phyloP scores from a whole-genome alignment of 176 grass and related monocot genomes.

The Guadua angustifolia region DNA sequence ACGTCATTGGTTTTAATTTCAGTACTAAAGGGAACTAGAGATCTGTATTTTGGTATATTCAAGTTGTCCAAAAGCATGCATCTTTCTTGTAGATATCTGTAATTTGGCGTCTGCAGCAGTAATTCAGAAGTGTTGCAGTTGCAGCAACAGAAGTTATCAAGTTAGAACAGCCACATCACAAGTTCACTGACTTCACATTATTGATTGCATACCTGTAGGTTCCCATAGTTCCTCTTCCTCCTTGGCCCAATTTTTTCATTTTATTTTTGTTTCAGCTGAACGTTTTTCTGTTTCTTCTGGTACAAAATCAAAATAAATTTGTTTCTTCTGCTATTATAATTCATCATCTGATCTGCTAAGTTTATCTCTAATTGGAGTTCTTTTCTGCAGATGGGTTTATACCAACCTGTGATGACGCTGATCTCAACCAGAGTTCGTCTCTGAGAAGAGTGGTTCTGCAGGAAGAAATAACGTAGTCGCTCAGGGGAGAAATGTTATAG shows the following conservation, averaged over 20 bases:
- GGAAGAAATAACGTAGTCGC: background rate
- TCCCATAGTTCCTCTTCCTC: background rate
- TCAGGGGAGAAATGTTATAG: conserved; percentile 15
- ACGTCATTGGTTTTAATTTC: background rate
- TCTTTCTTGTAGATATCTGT: background rate
- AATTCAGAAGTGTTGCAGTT: background rate
- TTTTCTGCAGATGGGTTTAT: conserved; percentile 17
- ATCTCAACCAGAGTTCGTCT: background rate
- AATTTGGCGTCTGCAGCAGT: background rate
- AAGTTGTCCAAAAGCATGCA: background rate
- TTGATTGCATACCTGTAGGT: background rate
- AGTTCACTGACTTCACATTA: background rate
- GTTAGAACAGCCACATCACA: background rate
- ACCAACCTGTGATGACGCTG: background rate
- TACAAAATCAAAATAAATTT: background rate
- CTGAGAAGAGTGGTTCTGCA: background rate
- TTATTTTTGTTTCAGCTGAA: background rate
- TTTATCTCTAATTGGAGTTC: background rate
- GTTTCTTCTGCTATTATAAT: background rate
- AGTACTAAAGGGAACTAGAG: background rate
- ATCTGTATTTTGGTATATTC: background rate
- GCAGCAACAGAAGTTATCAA: background rate
- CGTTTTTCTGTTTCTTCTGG: background rate
- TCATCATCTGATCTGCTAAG: background rate
- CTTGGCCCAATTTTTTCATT: background rate